Evolutionary conservation across 768 basidiomycete species (phyloP), one percentile per base, ranked within the genome.

Genomic region (Amanita polypyramis): DNA sequence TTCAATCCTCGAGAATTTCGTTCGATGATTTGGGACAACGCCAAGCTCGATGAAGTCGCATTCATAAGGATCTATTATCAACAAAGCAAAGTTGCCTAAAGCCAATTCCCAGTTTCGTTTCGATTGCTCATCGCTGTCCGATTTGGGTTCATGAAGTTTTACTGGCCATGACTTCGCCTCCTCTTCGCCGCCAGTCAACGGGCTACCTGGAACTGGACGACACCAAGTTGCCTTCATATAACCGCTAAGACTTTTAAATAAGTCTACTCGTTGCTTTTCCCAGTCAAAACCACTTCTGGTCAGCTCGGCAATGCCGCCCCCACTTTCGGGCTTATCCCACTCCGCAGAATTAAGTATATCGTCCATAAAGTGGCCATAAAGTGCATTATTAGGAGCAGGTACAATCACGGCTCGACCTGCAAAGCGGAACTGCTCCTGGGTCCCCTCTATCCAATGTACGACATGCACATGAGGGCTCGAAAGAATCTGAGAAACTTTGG

Each of bases 361-460:
- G 17, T 60, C 52, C 50, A 57, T 40, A 42, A 74, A 75, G 19
- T 66, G 50, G 14, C 58, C 54, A 49, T 66, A 60, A 11, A 70
- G 56, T 4, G 58, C 42, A 54, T 75, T 69, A 5, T 57, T 52
- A 0, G 76, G 73, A 0, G 68, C 55, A 0, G 84, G 77, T 17
- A 88, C 67, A 51, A 88, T 53, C 58, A 67, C 70, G 17, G 75
- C 76, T 11, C 60, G 61, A 1, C 81, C 88, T 0, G 67, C 51
- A 56, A 94, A 65, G 40, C 91, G 80, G 59, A 81, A 90, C 56
- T 94, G 90, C 58, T 86, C 80, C 45, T 72, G 61, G 0, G 77
- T 72, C 17, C 74, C 72, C 25, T 74, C 69, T 45, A 81, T 73
- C 85, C 87, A 93, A 80, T 84, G 91, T 9, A 71, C 76, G 36